Percentiles rank a stretch among this genome's conserved stretches.
Evolutionary conservation across 164 flowering plant genomes (phyloP).

Genomic region (Vitis rupestris): DNA sequence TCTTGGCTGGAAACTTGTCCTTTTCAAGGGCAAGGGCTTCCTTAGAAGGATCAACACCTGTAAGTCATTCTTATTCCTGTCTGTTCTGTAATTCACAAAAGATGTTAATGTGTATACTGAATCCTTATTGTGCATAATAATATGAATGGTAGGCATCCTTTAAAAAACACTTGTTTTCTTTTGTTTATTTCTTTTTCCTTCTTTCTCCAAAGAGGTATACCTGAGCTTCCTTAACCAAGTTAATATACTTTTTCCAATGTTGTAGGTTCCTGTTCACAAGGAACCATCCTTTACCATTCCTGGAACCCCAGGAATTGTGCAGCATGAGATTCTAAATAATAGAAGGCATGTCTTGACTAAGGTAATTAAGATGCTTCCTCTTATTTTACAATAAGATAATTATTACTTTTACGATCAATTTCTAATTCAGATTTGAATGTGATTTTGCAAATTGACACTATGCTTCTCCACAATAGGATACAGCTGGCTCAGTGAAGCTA

Average conservation of each 20-base stretch:
- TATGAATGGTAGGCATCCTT: too few species aligned
- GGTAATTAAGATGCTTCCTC: slow-evolving; percentile 37
- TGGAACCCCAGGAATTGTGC: slow-evolving; percentile 83
- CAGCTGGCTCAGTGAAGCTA: slow-evolving; percentile 81
- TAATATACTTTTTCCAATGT: slow-evolving; percentile 2
- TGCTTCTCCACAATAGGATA: slow-evolving; percentile 49
- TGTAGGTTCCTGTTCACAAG: slow-evolving; percentile 79
- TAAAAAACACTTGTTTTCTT: neutral
- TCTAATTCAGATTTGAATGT: neutral
- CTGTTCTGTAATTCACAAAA: neutral
- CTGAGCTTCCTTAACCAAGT: neutral
- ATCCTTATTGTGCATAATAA: neutral
- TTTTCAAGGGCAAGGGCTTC: slow-evolving; percentile 89
- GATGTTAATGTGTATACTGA: neutral
- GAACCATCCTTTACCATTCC: slow-evolving; percentile 68
- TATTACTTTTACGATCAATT: neutral
- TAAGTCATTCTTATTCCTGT: slow-evolving; percentile 30
- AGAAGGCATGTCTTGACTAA: slow-evolving; percentile 92
- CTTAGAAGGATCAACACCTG: slow-evolving; percentile 85
- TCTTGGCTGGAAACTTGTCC: slow-evolving; percentile 90
- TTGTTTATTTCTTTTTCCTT: neutral
- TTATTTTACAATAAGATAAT: neutral
- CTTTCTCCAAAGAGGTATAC: neutral
- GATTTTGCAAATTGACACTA: neutral
- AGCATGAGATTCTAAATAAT: slow-evolving; percentile 90